Evolutionary conservation across 2,329 filamentous ascomycete genomes (phyloP).

Genomic region (Hypoxylon sp.): DNA sequence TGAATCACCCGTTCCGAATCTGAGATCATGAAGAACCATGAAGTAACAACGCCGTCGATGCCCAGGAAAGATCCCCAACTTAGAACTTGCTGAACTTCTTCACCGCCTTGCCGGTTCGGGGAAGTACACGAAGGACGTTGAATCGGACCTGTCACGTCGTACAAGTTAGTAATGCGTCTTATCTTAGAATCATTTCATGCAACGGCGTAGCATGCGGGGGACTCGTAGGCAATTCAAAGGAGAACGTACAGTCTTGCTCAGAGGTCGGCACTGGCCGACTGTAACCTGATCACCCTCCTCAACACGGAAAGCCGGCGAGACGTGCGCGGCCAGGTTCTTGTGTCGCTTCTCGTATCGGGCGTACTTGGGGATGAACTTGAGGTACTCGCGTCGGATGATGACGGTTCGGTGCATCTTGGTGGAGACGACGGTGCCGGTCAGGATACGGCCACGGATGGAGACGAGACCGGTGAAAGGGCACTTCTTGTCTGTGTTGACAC

Average conservation of each 20-base stretch:
- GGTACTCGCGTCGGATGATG: conserved; percentile 99
- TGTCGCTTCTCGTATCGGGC: conserved; percentile 99
- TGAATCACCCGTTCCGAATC: conserved; percentile 54
- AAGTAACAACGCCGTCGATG: conserved; percentile 67
- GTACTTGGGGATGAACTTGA: conserved; percentile 99
- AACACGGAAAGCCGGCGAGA: conserved; percentile 99
- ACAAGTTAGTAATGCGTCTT: conserved; percentile 24
- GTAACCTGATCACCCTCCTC: conserved; percentile 99
- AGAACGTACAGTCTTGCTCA: conserved; percentile 96
- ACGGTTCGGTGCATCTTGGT: conserved; percentile 99
- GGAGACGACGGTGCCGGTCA: conserved; percentile 98
- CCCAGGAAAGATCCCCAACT: conserved; percentile 62
- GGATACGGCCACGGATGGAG: conserved; percentile 99
- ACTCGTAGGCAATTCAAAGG: conserved; percentile 1
- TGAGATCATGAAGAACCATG: conserved; percentile 59
- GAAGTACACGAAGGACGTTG: conserved; percentile 99
- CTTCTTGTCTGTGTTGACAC: conserved; percentile 87
- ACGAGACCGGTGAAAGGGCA: conserved; percentile 99
- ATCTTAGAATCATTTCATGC: background rate
- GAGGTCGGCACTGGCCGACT: conserved; percentile 98
- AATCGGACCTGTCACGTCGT: conserved; percentile 81
- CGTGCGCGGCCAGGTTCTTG: conserved; percentile 99
- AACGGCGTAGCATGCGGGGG: background rate
- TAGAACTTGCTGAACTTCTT: conserved; percentile 99
- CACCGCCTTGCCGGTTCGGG: conserved; percentile 95